A percentile compares a stretch with the other conserved stretches of the same genome.
Conservation (phyloP, 345 rosid genomes). For the Salix purpurea region DNA sequence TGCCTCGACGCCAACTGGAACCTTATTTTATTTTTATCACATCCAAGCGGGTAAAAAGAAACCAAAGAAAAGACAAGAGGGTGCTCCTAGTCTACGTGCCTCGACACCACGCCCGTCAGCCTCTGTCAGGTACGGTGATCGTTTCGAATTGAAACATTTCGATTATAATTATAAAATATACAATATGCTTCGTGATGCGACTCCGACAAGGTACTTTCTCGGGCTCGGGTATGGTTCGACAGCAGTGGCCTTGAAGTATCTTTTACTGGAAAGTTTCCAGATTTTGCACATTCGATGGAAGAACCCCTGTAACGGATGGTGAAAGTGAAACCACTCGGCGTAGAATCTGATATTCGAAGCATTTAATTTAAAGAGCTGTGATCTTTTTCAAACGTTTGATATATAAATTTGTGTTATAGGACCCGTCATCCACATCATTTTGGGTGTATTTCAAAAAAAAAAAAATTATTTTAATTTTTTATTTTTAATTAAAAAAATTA, state of each 20-base stretch:
- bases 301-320: too few relatives aligned
- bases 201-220: neutral
- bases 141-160: too few relatives aligned
- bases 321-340: too few relatives aligned
- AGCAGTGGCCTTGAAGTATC: neutral
- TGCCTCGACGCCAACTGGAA: neutral
- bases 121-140: too few relatives aligned
- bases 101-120: too few relatives aligned
- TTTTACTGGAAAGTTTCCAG: neutral
- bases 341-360: neutral
- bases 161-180: too few relatives aligned
- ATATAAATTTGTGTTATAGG: too few relatives aligned
- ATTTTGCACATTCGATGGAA: too few relatives aligned
- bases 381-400: neutral
- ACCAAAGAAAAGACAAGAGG: neutral
- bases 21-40: neutral
- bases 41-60: neutral
- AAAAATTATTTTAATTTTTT: too few relatives aligned
- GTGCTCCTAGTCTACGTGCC: neutral
- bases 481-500: too few relatives aligned
- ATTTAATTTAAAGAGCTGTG: neutral
- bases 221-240: neutral
- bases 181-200: neutral
- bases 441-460: too few relatives aligned
- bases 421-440: too few relatives aligned